Percentiles rank a stretch among this genome's conserved stretches.
These are phyloP conservation scores for Cercospora sp. DNA, from an alignment of 2,329 filamentous ascomycete species.

Conservation along the genomic window DNA sequence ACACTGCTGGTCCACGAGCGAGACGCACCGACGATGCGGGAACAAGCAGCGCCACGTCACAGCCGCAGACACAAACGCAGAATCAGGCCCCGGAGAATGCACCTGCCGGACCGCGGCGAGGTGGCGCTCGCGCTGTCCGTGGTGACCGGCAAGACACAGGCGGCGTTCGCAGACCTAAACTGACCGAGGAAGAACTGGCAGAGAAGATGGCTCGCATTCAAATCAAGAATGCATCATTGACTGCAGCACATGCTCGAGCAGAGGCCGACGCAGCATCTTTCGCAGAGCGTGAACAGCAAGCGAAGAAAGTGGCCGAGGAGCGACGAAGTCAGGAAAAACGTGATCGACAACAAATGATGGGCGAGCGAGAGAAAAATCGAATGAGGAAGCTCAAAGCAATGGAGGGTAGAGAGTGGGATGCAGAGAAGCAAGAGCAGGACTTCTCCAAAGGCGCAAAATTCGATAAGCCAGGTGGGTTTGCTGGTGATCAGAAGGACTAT, in stretches of 20 bases:
- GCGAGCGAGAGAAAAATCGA: slow-evolving; percentile 62
- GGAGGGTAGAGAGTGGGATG: slow-evolving; percentile 62
- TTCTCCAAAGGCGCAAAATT: slow-evolving; percentile 37
- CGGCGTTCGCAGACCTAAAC: slow-evolving; percentile 53
- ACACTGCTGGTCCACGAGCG: not conserved
- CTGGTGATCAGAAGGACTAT: slow-evolving; percentile 36
- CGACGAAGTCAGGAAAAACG: slow-evolving; percentile 51
- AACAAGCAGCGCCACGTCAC: slow-evolving; percentile 1
- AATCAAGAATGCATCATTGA: slow-evolving; percentile 60
- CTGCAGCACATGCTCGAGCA: slow-evolving; percentile 63
- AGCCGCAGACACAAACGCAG: not conserved
- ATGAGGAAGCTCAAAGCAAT: slow-evolving; percentile 59
- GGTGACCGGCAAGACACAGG: slow-evolving; percentile 41
- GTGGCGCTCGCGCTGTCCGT: slow-evolving; percentile 33
- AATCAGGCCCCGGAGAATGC: slow-evolving; percentile 27
- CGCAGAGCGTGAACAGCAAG: slow-evolving; percentile 61
- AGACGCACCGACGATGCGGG: not conserved
- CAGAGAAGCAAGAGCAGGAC: slow-evolving; percentile 59
- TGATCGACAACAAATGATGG: slow-evolving; percentile 61
- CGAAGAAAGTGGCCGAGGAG: slow-evolving; percentile 51
- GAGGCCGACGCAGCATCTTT: slow-evolving; percentile 67
- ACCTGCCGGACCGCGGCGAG: slow-evolving; percentile 28
- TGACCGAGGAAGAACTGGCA: slow-evolving; percentile 64
- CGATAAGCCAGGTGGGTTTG: slow-evolving; percentile 33
- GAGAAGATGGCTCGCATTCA: slow-evolving; percentile 62